These are phyloP conservation scores for Fraxinus cuspidata DNA, from an alignment of 257 asterid species.

Conservation along the genomic window DNA sequence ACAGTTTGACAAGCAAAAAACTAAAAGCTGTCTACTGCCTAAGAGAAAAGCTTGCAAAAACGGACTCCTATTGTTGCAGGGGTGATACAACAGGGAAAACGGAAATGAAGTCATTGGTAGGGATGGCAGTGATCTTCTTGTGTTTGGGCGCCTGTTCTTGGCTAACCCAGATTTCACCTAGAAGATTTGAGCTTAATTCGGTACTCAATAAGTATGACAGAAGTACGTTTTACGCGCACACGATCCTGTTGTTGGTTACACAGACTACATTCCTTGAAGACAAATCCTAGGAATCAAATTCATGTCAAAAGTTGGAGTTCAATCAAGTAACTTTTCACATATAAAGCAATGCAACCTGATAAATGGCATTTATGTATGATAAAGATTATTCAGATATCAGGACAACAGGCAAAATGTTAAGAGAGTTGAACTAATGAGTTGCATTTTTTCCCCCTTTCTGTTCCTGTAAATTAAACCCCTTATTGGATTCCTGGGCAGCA, in stretches of 20 bases:
- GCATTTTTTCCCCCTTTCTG: neutral
- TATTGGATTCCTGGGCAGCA: neutral
- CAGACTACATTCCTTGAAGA: constrained; percentile 43
- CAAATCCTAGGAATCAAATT: neutral
- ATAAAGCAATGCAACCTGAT: neutral
- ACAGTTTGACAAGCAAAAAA: constrained; percentile 13
- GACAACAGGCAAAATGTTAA: neutral
- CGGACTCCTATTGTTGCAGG: constrained; percentile 43
- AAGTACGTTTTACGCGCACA: constrained; percentile 29
- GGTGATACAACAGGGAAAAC: constrained; percentile 25
- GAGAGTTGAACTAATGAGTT: neutral
- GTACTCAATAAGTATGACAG: constrained; percentile 33
- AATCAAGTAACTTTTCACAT: neutral
- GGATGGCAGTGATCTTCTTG: constrained; percentile 36
- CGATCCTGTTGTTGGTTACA: constrained; percentile 38
- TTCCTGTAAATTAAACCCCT: neutral
- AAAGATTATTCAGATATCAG: neutral
- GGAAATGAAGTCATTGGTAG: constrained; percentile 25
- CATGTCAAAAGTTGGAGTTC: neutral
- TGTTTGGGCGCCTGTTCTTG: constrained; percentile 39
- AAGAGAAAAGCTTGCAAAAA: constrained; percentile 37
- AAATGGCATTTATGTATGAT: neutral
- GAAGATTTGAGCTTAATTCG: constrained; percentile 34
- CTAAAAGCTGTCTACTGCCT: constrained; percentile 16
- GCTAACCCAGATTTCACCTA: constrained; percentile 40